Base-by-base conservation (phyloP, 805 yeast genomes). In the Isabelozyma pseudorhagii region DNA sequence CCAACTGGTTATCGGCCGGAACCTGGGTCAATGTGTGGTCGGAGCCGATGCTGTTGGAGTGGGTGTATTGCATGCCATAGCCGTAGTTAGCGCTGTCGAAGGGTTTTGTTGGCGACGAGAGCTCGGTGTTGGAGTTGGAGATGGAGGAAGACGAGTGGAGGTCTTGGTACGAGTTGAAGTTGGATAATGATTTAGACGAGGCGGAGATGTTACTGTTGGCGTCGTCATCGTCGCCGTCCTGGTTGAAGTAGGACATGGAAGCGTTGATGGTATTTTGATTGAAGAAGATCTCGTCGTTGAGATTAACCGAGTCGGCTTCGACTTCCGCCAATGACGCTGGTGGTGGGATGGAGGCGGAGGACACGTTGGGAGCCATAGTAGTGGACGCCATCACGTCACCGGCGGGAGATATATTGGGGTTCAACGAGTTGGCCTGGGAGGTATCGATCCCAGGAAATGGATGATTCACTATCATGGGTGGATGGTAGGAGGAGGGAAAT, bases 231-330 rank as follows among this genome's bases (percentile, higher is more conserved):
- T 42, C 18, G 25, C 28, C 41, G 21, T 39, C 18, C 6, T 21
- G 25, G 25, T 21, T 21, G 25, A 21, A 21, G 25, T 21, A 21
- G 25, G 25, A 21, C 25, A 6, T 21, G 25, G 25, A 21, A 21
- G 25, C 25, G 15, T 39, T 39, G 7, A 17, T n/a, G 11, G 44
- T 11, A 3, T 54, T 45, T 41, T 54, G 50, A 48, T 52, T 54
- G 53, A 62, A 60, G 47, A 62, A 62, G 8, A 62, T 52, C 49
- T 62, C 67, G 49, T 62, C 67, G 48, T 62, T 62, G 25, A 62
- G 48, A 48, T 58, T 62, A 31, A 62, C 46, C 18, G 60, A 54
- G 44, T 60, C 64, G 14, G 48, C 43, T 47, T 50, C 49, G 40
- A 52, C 46, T 11, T 51, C 42, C 28, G 59, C 15, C 52, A 53